A percentile compares a stretch with the other conserved stretches of the same genome.
phyloP scores from a whole-genome alignment of 169 alveolate genomes.

The Eimeria acervulina region DNA sequence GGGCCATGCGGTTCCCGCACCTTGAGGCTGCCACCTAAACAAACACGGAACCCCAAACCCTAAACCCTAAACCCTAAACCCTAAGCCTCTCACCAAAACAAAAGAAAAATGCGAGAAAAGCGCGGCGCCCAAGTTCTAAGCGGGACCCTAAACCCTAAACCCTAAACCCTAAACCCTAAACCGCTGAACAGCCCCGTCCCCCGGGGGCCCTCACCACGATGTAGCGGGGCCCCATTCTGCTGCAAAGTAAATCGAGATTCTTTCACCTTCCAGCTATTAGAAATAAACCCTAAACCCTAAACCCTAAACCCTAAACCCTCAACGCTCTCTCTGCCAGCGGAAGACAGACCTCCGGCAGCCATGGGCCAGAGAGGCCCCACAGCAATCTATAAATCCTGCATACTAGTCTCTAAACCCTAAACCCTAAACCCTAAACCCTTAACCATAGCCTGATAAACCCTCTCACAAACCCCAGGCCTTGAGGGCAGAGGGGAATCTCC shows the following conservation, averaged over 20 bases:
- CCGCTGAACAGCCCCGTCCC: slow-evolving; percentile 5
- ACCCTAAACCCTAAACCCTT: slow-evolving; percentile 64
- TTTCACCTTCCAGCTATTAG: neutral
- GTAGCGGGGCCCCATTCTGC: slow-evolving; percentile 17
- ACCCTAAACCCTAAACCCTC: slow-evolving; percentile 50
- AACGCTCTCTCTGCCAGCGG: neutral
- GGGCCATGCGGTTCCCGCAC: neutral
- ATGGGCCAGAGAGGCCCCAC: slow-evolving; percentile 41
- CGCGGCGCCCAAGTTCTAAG: neutral
- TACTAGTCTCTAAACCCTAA: slow-evolving; percentile 2
- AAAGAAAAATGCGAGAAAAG: neutral
- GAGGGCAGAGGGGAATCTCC: neutral
- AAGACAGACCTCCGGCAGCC: neutral
- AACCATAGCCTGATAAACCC: neutral
- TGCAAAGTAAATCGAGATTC: neutral
- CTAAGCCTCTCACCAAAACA: neutral
- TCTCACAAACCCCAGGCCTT: neutral
- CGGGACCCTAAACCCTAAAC: slow-evolving; percentile 43
- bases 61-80: slow-evolving; percentile 51
- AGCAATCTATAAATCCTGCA: neutral
- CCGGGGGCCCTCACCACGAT: slow-evolving; percentile 30
- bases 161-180: slow-evolving; percentile 65
- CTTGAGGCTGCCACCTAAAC: neutral
- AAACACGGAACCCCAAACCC: neutral
- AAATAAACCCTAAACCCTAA: slow-evolving; percentile 15